Evolutionary conservation across 225 moss, liverwort and hornwort genomes (phyloP), one percentile per base, ranked within the genome.

Genomic region (Rhytidiadelphus loreus): DNA sequence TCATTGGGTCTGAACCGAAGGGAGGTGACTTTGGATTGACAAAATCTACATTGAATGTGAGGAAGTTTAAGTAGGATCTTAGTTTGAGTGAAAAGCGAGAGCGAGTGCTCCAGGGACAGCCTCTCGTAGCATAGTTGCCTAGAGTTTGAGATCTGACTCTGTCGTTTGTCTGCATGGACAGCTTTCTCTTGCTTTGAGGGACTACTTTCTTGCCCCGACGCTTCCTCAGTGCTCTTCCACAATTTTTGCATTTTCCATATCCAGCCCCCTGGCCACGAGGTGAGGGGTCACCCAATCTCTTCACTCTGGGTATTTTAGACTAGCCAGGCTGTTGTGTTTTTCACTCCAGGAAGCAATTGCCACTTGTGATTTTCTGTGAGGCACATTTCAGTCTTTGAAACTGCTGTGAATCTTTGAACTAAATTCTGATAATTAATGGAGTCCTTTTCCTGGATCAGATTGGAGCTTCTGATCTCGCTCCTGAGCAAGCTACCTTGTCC

Each of bases 261-360:
- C 71, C 96, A 99, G 58, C 97, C 99, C 39, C 99, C 96, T 61
- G 99, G 99, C 44, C 97, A 99, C 61, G 96, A 97, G 97, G 98
- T 97, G 50, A 85, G 29, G 86, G 93, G 43, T 43, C 59, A 39
- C 52, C 13, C 57, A 22, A 60, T 60, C 52, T 35, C 24, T 80
- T 69, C 73, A 55, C 64, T 59, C 64, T 85, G 13, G 23, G 23
- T 33, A 12, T 37, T 46, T 29, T 12, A 44, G 48, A 37, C 13
- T 28, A 59, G n/a, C n/a, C n/a, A n/a, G 60, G 30, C 13, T 61
- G 18, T 6, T 37, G 14, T 28, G 26, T 61, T 46, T 84, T 41
- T 33, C 46, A 22, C 81, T 60, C 19, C 13, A 57, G 46, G 21
- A 82, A 78, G 10, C 32, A 61, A 62, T 86, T 25, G 43, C 7